Evolutionary conservation across 2,329 filamentous ascomycete genomes (phyloP).

Genomic region (Claviceps arundinis): DNA sequence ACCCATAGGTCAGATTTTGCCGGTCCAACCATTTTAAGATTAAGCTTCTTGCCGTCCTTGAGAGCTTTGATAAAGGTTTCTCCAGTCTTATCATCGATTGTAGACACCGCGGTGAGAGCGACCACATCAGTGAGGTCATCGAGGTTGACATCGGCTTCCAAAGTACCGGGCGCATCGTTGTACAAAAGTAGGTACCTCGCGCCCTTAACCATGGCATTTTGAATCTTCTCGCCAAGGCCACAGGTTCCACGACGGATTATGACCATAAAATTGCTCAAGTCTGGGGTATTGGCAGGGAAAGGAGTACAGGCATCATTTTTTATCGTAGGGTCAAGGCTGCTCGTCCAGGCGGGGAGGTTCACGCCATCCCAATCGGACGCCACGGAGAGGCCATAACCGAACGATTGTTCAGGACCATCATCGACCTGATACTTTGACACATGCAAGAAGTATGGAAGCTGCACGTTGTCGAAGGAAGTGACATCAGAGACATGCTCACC

Average conservation of each 20-base stretch:
- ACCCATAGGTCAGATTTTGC: conserved; percentile 10
- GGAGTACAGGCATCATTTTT: conserved; percentile 37
- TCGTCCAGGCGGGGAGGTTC: conserved; percentile 34
- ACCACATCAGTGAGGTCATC: conserved; percentile 9
- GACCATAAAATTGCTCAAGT: conserved; percentile 44
- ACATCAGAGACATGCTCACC: conserved; percentile 34
- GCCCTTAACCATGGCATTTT: conserved; percentile 38
- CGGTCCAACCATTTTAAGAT: conserved; percentile 28
- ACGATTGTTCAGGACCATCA: conserved; percentile 19
- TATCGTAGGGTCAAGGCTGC: conserved; percentile 34
- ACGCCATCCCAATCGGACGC: conserved; percentile 31
- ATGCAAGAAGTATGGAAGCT: conserved; percentile 29
- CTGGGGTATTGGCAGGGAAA: conserved; percentile 38
- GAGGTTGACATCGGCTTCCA: conserved; percentile 17
- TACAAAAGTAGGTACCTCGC: conserved; percentile 50
- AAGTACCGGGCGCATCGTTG: conserved; percentile 33
- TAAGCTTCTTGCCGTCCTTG: conserved; percentile 28
- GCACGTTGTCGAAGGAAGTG: conserved; percentile 35
- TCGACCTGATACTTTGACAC: conserved; percentile 28
- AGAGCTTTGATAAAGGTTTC: conserved; percentile 30
- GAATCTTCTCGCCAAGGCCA: conserved; percentile 39
- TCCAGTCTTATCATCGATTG: conserved; percentile 29
- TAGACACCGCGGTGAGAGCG: conserved; percentile 23
- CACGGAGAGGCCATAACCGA: conserved; percentile 29
- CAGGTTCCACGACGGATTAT: conserved; percentile 47